Base-by-base conservation (phyloP, 169 alveolate genomes). In the Cryptosporidium parvum region DNA sequence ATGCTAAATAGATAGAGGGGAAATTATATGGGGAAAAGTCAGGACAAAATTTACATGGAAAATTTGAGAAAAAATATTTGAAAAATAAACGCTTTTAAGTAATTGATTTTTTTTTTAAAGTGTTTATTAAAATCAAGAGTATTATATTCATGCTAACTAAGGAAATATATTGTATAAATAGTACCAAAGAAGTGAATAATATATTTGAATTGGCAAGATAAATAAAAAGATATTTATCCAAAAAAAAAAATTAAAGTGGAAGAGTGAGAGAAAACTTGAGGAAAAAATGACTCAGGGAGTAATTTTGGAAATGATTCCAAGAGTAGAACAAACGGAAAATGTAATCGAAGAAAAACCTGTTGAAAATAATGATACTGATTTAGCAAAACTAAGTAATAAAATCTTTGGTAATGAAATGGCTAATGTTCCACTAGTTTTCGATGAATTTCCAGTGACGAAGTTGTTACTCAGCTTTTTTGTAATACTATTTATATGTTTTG, bases 401-500 rank as follows among this genome's bases (percentile, higher is more conserved):
- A 65, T 65, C 12, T 65, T 65, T 21, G 18, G 72, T 29, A 31
- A 65, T 37, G 21, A 65, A 33, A 65, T 65, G 72, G 72, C 75
- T 1, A 62, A 42, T 37, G 29, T 23, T 62, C 73, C 68, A 26
- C 44, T 80, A 18, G 75, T 80, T 35, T 80, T 80, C 3, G 89
- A 80, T 67, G 75, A 80, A 39, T 62, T 61, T 42, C 67, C 72
- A 9, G 35, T 52, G 3, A 80, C 75, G 2, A 80, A 23, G 21
- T 39, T 61, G 52, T 45, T 80, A 29, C 31, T 65, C 44, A 80
- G 52, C 48, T 59, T 80, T 26, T 65, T 80, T 61, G 52, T 67
- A 18, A 39, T 80, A 5, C 44, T 62, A 39, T 80, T 80, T 80
- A 14, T 62, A 16, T n/a, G 61, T n/a, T 61, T 80, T 62, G 89